Evolutionary conservation across 805 yeast genomes (phyloP).

Genomic region (Ogataea naganishii): DNA sequence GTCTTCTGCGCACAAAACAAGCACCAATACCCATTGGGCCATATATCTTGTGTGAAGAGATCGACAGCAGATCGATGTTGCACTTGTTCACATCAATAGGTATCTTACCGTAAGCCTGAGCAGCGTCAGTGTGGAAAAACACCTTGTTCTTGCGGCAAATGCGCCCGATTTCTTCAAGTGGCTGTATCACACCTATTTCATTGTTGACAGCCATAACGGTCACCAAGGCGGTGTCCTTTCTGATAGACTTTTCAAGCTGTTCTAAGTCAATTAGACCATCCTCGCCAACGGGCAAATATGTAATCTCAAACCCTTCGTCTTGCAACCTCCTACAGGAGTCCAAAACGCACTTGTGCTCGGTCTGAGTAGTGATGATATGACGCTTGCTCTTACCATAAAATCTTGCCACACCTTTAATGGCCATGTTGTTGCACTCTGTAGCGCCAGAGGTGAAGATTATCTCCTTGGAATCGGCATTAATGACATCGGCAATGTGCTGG

Average conservation of each 20-base stretch:
- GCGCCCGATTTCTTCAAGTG: conserved; percentile 85
- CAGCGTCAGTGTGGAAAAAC: conserved; percentile 95
- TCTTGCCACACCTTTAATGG: conserved; percentile 89
- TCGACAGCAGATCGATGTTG: conserved; percentile 89
- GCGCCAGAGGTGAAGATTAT: conserved; percentile 97
- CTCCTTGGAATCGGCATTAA: conserved; percentile 93
- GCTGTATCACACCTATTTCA: conserved; percentile 97
- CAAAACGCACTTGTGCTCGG: conserved; percentile 98
- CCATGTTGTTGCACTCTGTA: conserved; percentile 94
- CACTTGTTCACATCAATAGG: conserved; percentile 86
- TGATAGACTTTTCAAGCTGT: conserved; percentile 70
- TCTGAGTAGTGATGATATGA: conserved; percentile 92
- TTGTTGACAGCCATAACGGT: conserved; percentile 96
- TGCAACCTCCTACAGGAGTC: conserved; percentile 93
- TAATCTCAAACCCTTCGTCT: conserved; percentile 95
- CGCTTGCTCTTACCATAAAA: conserved; percentile 84
- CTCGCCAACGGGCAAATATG: conserved; percentile 75
- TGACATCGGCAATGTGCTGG: conserved; percentile 68
- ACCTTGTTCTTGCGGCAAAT: conserved; percentile 82
- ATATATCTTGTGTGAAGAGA: conserved; percentile 92
- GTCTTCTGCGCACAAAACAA: conserved; percentile 90
- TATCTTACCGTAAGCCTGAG: conserved; percentile 94
- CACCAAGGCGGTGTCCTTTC: conserved; percentile 86
- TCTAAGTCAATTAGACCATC: conserved; percentile 78
- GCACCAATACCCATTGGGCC: conserved; percentile 99